Conservation (phyloP, 108 stramenopile genomes). For the Seminavis robusta region DNA sequence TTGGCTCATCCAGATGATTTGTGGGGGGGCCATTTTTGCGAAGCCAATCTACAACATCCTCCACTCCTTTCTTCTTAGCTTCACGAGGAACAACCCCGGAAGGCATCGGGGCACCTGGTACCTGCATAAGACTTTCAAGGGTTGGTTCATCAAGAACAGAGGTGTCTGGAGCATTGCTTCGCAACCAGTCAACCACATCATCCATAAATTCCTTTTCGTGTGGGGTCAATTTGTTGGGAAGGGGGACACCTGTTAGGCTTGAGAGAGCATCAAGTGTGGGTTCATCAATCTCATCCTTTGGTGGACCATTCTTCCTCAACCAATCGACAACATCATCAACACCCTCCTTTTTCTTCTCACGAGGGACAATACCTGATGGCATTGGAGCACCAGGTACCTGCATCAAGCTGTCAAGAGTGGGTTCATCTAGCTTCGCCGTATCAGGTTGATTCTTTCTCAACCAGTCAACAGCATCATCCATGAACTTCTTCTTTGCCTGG, state of each 20-base stretch:
- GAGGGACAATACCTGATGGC: neutral
- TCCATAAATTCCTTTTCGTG: neutral
- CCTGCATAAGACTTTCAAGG: neutral
- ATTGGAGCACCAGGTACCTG: constrained; percentile 1
- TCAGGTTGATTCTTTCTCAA: constrained; percentile 1
- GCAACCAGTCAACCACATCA: neutral
- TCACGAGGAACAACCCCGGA: neutral
- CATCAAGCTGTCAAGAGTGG: constrained; percentile 1
- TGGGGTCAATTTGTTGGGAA: neutral
- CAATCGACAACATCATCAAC: neutral
- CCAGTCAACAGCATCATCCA: neutral
- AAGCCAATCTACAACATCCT: constrained; percentile 3
- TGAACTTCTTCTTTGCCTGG: constrained; percentile 6
- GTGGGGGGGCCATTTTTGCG: constrained; percentile 2
- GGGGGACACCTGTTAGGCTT: neutral
- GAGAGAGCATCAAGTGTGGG: constrained; percentile 3
- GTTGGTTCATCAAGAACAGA: neutral
- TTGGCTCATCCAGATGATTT: constrained; percentile 5
- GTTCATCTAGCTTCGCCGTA: neutral
- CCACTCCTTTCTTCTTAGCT: constrained; percentile 9
- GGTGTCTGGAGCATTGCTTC: neutral
- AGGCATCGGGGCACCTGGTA: neutral
- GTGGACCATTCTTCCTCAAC: constrained; percentile 1
- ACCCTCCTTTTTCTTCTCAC: constrained; percentile 4
- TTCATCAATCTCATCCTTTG: neutral